These are phyloP conservation scores for Dryadomyces quercivorus DNA, from an alignment of 2,329 filamentous ascomycete genomes.

Conservation along the genomic window DNA sequence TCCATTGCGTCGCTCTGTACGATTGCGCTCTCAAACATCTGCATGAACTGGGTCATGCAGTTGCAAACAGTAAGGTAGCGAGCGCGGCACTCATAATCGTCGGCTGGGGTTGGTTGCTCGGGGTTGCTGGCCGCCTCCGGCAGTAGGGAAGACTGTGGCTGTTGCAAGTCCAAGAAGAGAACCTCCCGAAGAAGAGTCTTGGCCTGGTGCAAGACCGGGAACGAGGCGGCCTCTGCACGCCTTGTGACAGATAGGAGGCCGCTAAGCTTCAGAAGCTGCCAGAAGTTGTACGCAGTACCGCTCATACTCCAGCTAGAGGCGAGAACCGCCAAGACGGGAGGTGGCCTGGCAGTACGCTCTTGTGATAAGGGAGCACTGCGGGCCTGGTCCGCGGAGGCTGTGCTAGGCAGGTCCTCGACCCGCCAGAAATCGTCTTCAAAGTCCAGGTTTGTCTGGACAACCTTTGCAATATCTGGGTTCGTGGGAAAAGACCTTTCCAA, in stretches of 20 bases:
- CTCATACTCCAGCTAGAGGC: slow-evolving; percentile 39
- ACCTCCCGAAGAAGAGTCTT: slow-evolving; percentile 44
- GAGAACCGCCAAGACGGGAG: slow-evolving; percentile 37
- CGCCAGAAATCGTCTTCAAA: slow-evolving; percentile 47
- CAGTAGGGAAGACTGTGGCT: slow-evolving; percentile 32
- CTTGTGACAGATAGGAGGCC: slow-evolving; percentile 35
- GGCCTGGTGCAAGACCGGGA: slow-evolving; percentile 38
- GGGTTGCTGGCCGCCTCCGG: slow-evolving; percentile 20
- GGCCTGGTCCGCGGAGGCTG: slow-evolving; percentile 26
- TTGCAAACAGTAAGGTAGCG: slow-evolving; percentile 36
- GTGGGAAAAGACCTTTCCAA: slow-evolving; percentile 33
- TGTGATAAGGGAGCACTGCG: slow-evolving; percentile 34
- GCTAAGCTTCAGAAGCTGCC: slow-evolving; percentile 38
- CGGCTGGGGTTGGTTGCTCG: slow-evolving; percentile 19
- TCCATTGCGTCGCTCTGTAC: slow-evolving; percentile 25
- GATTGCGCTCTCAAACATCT: slow-evolving; percentile 36
- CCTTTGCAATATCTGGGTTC: slow-evolving; percentile 24
- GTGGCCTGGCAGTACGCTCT: slow-evolving; percentile 26
- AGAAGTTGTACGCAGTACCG: slow-evolving; percentile 36
- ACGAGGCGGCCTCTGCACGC: slow-evolving; percentile 33
- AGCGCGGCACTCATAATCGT: slow-evolving; percentile 34
- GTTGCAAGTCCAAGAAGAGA: slow-evolving; percentile 40
- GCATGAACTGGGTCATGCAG: slow-evolving; percentile 38
- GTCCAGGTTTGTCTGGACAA: slow-evolving; percentile 34
- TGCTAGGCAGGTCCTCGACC: slow-evolving; percentile 34